Conservation (phyloP, 192 early-diverging fungal genomes). For the Diversispora epigaea region DNA sequence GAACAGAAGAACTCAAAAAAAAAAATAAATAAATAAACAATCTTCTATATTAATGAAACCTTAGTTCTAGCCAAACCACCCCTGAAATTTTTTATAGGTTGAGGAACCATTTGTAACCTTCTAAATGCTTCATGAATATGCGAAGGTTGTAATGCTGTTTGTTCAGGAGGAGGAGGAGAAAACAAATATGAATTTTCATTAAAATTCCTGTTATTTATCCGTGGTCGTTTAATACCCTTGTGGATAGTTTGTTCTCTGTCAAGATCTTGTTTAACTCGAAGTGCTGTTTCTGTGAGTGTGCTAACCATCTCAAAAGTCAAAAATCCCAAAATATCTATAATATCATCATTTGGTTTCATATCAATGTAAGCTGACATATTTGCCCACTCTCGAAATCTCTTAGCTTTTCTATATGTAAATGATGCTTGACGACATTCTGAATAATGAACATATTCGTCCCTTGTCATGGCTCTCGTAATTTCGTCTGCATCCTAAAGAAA, state of each 20-base stretch:
- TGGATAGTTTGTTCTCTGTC: constrained; percentile 41
- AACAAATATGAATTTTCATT: constrained; percentile 56
- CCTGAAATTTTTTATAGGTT: constrained; percentile 75
- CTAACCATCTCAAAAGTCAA: constrained; percentile 94
- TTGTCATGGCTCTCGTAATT: constrained; percentile 89
- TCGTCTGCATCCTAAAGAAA: constrained; percentile 78
- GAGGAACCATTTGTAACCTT: constrained; percentile 70
- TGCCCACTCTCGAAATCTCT: constrained; percentile 94
- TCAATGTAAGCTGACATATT: constrained; percentile 87
- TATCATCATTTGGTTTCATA: constrained; percentile 87
- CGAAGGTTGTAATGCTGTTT: constrained; percentile 74
- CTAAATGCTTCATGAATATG: constrained; percentile 96
- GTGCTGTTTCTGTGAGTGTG: constrained; percentile 83
- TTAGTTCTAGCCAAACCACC: constrained; percentile 56
- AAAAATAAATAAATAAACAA: too few species aligned
- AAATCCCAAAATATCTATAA: constrained; percentile 97
- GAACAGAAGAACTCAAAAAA: too few species aligned
- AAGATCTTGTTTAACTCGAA: constrained; percentile 73
- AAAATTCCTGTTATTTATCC: background rate
- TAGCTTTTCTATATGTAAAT: constrained; percentile 92
- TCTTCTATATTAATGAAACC: background rate
- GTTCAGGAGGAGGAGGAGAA: constrained; percentile 72
- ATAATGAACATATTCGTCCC: constrained; percentile 99
- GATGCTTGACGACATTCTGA: constrained; percentile 98
- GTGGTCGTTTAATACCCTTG: constrained; percentile 31